Evolutionary conservation across 139 green algal species (phyloP), one percentile per base, ranked within the genome.

Genomic region (Pedinophyceae sp.): DNA sequence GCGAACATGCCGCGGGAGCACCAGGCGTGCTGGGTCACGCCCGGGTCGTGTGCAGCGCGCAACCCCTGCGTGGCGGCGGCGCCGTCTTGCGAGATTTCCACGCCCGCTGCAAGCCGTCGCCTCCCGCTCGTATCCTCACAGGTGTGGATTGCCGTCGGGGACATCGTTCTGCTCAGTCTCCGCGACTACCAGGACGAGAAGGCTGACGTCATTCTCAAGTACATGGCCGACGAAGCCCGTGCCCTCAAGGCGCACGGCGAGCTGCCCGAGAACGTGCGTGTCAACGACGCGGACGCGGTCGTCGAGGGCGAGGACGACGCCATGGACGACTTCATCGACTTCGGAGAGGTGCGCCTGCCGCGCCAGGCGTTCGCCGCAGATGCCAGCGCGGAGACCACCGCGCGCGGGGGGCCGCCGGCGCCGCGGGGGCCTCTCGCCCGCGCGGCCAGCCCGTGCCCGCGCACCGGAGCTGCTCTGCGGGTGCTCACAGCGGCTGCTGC

Each of bases 161-260:
- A 99, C 65, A 93, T 99, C 55, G 84, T 99, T 39, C 65, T 99
- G 28, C 70, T 99, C 22, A 91, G 92, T 13, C 71, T 99, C 52
- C 77, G 92, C n/a, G 92, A 98, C 28, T 99, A 93, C 70, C 92
- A 99, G 70, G 92, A 99, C 59, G 91, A 96, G 46, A 99, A 99
- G 70, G 91, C 86, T 1, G 92, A 99, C 66, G 92, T 99, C 49
- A 99, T 99, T 60, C 70, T 95, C 41, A 99, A 99, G 87, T 95
- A 94, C 66, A 84, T 89, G 77, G 82, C 87, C 5, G 68, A 88
- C 45, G 79, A 88, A 56, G 78, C 76, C 29, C 63, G 78, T 38
- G 56, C 63, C 41, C 66, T 97, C 25, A 95, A 97, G 73, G 81
- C 91, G 27, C 98, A 99, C 62, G 86, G 85, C 4, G 91, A 99